phyloP scores from a whole-genome alignment of 148 eudicot species.

The Rhododendron ferrugineum region DNA sequence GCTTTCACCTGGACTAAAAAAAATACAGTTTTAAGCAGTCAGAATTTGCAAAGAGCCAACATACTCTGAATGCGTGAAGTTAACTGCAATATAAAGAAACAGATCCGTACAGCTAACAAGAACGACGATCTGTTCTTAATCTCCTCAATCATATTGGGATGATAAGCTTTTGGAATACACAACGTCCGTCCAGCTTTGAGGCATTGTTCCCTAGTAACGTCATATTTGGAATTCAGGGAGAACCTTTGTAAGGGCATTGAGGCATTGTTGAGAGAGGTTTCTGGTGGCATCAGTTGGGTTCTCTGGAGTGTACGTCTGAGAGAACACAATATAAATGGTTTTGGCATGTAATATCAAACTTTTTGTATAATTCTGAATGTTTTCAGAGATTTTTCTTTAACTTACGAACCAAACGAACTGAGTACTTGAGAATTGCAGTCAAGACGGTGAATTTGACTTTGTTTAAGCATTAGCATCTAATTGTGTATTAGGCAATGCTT shows the following conservation, averaged over 20 bases:
- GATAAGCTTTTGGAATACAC: slow-evolving; percentile 73
- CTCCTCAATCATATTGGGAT: slow-evolving; percentile 97
- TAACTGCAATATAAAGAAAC: slow-evolving; percentile 5
- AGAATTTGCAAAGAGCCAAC: neutral
- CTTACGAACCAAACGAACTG: neutral
- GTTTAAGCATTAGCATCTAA: neutral
- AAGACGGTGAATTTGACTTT: neutral
- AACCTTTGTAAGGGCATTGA: slow-evolving; percentile 79
- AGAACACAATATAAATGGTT: neutral
- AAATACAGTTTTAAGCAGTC: slow-evolving; percentile 7
- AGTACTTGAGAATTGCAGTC: neutral
- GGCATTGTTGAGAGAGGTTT: slow-evolving; percentile 76
- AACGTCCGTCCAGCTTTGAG: slow-evolving; percentile 61
- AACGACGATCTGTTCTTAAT: slow-evolving; percentile 93
- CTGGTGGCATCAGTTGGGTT: slow-evolving; percentile 88
- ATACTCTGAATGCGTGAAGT: neutral
- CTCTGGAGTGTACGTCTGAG: slow-evolving; percentile 88
- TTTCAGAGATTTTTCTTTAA: neutral
- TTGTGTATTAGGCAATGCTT: neutral
- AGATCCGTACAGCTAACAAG: slow-evolving; percentile 78
- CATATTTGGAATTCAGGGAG: slow-evolving; percentile 56
- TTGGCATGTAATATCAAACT: neutral
- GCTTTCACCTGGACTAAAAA: slow-evolving; percentile 77
- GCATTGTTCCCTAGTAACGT: slow-evolving; percentile 11
- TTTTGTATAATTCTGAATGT: neutral